Evolutionary conservation across 495 filamentous ascomycete genomes (phyloP), one percentile per base, ranked within the genome.

Genomic region (Penicillium odoratum): DNA sequence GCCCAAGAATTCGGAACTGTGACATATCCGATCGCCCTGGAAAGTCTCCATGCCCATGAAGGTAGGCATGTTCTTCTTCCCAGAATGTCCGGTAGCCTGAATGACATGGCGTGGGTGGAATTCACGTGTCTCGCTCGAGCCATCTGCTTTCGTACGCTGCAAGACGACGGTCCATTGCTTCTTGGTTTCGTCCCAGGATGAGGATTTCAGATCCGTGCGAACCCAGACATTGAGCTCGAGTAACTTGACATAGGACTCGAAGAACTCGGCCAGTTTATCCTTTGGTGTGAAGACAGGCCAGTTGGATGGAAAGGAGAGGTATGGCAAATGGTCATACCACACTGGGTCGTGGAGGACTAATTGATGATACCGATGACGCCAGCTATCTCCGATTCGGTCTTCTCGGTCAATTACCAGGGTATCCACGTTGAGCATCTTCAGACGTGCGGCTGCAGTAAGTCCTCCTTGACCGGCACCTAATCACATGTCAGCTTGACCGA

Each of bases 211-310:
- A 4, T 69, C 78, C 4, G 86, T 84, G 3, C 64, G 65, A 15
- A 77, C 87, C 90, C 90, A 93, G 13, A 91, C 79, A 62, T 93
- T 89, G 43, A 94, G 78, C 62, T 94, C 90, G n/a, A 92, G 73
- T 28, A 84, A 60, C 34, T 82, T 83, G 47, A 83, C 88, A 60
- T 94, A 94, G 3, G 78, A 76, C 45, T 92, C 86, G 64, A 93
- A 85, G 78, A 88, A 93, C 36, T 90, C 85, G 15, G 85, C 90
- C 0, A 92, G 77, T 58, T 93, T 93, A 67, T 93, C 88, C 64
- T 92, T 92, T 1, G 90, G 89, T 1, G 88, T 89, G 65, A 88
- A 90, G 28, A 86, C 61, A 3, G 76, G 76, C 88, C 89, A 93
- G 56, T 72, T 74, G 0, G 77, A 57, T 10, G 90, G 89, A 61